Percentiles rank a stretch among this genome's conserved stretches.
Conservation (phyloP, 2,329 filamentous ascomycete genomes). For the Albifimbria verrucaria region DNA sequence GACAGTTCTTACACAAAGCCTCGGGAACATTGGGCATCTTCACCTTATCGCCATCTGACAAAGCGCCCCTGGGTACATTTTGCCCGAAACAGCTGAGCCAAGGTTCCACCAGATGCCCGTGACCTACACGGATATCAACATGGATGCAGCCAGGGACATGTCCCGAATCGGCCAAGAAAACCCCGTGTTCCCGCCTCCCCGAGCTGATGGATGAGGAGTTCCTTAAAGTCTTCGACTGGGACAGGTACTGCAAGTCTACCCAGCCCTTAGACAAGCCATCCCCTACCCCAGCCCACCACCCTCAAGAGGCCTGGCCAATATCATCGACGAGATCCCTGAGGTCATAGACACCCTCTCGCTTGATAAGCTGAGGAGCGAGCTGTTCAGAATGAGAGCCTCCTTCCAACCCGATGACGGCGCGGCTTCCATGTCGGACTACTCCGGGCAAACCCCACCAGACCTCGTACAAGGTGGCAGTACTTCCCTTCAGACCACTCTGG, state of each 20-base stretch:
- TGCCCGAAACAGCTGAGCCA: slow-evolving; percentile 28
- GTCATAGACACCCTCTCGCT: slow-evolving; percentile 30
- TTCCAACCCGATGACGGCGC: slow-evolving; percentile 29
- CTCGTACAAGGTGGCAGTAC: slow-evolving; percentile 34
- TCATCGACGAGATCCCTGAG: slow-evolving; percentile 32
- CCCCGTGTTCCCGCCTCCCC: slow-evolving; percentile 32
- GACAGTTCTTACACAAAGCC: slow-evolving; percentile 36
- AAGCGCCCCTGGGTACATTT: slow-evolving; percentile 32
- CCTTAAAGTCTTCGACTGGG: slow-evolving; percentile 35
- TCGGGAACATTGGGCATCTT: slow-evolving; percentile 37
- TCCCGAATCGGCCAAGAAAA: slow-evolving; percentile 32
- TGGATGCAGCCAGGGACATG: slow-evolving; percentile 32
- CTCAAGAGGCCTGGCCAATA: slow-evolving; percentile 25
- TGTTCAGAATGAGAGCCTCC: slow-evolving; percentile 31
- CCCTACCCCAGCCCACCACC: slow-evolving; percentile 24
- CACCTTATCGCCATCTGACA: slow-evolving; percentile 35
- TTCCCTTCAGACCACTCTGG: slow-evolving; percentile 37
- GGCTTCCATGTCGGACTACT: slow-evolving; percentile 31
- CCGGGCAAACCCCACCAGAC: slow-evolving; percentile 33
- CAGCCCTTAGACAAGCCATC: slow-evolving; percentile 25
- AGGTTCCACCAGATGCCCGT: slow-evolving; percentile 40
- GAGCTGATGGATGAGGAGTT: slow-evolving; percentile 31
- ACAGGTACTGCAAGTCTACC: slow-evolving; percentile 29
- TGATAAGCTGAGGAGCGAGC: slow-evolving; percentile 24
- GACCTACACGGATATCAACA: slow-evolving; percentile 39